Conservation (phyloP, 345 rosid genomes). For the Hibiscus syriacus region DNA sequence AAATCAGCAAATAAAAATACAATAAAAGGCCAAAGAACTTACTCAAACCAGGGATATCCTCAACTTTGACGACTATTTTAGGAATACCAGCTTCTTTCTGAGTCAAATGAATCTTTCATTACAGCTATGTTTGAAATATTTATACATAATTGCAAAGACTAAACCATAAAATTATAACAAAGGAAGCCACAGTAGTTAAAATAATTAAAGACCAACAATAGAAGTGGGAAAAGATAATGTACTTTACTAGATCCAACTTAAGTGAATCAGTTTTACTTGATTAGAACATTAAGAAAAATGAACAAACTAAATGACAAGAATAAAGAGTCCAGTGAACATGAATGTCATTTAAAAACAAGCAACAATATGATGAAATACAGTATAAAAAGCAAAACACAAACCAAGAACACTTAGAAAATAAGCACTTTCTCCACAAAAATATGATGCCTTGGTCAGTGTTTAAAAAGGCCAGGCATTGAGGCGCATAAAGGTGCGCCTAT, state of each 20-base stretch:
- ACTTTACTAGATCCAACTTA: not conserved
- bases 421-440: not conserved
- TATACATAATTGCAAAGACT: not conserved
- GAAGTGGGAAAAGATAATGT: not conserved
- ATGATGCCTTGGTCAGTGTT: not conserved
- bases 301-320: not conserved
- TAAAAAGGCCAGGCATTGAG: no score
- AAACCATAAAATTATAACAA: not conserved
- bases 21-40: slow-evolving; percentile 28
- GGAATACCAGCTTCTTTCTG: no score
- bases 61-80: slow-evolving; percentile 36
- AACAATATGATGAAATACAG: not conserved
- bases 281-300: not conserved
- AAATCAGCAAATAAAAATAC: not conserved
- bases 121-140: slow-evolving; percentile 9
- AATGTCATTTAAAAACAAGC: not conserved
- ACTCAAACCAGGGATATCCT: slow-evolving; percentile 93
- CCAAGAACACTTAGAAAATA: not conserved
- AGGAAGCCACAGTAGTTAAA: not conserved
- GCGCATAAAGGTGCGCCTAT: no score
- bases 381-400: not conserved
- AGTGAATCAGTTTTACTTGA: not conserved
- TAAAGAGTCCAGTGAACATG: not conserved
- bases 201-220: not conserved
- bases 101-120: slow-evolving; percentile 13